These are phyloP conservation scores for Aeschynomene evenia DNA, from an alignment of 306 rosid genomes.

Conservation along the genomic window DNA sequence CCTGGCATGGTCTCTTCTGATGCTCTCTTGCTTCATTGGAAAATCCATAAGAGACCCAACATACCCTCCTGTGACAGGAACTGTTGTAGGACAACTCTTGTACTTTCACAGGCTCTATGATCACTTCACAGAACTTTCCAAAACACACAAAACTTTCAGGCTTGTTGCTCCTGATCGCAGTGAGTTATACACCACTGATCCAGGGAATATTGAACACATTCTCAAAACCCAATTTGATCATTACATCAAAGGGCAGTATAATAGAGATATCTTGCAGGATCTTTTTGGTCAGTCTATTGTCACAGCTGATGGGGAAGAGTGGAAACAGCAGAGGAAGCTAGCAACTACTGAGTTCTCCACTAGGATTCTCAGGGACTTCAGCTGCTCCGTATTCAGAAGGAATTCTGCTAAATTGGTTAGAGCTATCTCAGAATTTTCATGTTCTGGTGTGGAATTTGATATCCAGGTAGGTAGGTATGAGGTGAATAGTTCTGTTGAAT, in stretches of 20 bases:
- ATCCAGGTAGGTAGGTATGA: constrained; percentile 67
- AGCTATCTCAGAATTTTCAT: constrained; percentile 33
- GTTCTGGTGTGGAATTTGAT: constrained; percentile 41
- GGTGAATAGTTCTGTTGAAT: background rate
- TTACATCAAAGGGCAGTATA: constrained; percentile 52
- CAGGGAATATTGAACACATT: constrained; percentile 54
- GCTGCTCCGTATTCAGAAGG: constrained; percentile 52
- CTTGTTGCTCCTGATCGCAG: constrained; percentile 31
- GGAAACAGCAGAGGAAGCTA: constrained; percentile 75
- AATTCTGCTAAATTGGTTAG: constrained; percentile 56
- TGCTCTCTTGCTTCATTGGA: constrained; percentile 26
- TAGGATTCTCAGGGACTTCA: constrained; percentile 59
- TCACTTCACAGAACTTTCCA: constrained; percentile 39
- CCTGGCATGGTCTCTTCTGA: too few relatives aligned
- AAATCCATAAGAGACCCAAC: constrained; percentile 51
- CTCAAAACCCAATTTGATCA: constrained; percentile 42
- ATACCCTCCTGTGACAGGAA: constrained; percentile 70
- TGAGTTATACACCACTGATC: constrained; percentile 43
- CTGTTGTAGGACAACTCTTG: constrained; percentile 43
- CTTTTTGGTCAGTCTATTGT: constrained; percentile 69
- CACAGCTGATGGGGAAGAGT: constrained; percentile 58
- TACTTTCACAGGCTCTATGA: constrained; percentile 51
- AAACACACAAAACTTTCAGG: constrained; percentile 43
- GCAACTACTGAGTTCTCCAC: constrained; percentile 67
- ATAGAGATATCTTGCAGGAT: constrained; percentile 34